A percentile compares a stretch with the other conserved stretches of the same genome.
These are phyloP conservation scores for Fremontodendron californicum DNA, from an alignment of 345 rosid species.

Conservation along the genomic window DNA sequence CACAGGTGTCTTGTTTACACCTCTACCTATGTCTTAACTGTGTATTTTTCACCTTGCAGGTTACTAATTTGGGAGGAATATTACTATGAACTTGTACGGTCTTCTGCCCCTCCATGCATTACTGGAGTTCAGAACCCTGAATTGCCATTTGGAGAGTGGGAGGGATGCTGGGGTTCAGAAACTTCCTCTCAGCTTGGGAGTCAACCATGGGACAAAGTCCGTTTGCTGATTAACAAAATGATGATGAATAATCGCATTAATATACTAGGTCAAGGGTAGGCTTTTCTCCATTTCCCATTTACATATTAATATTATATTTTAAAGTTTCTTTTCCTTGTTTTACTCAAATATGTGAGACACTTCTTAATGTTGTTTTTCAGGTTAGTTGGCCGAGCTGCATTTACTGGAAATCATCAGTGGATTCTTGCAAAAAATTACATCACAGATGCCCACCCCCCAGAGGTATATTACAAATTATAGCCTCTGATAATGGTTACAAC, in stretches of 20 bases:
- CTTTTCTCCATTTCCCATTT: background rate
- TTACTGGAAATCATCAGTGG: constrained; percentile 85
- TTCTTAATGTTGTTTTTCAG: constrained; percentile 38
- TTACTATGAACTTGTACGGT: constrained; percentile 36
- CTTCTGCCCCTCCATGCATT: constrained; percentile 25
- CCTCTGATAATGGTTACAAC: background rate
- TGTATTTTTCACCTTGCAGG: constrained; percentile 30
- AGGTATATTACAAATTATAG: constrained; percentile 35
- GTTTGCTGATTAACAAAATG: constrained; percentile 67
- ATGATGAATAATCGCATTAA: constrained; percentile 56
- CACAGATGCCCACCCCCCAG: constrained; percentile 60
- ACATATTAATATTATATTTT: background rate
- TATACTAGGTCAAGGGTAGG: constrained; percentile 87
- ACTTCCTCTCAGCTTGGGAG: constrained; percentile 26
- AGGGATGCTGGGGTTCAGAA: constrained; percentile 34
- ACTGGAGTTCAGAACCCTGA: constrained; percentile 30
- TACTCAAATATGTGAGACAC: constrained; percentile 1
- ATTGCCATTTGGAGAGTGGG: constrained; percentile 37
- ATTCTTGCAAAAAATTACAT: constrained; percentile 52
- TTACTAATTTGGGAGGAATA: constrained; percentile 93
- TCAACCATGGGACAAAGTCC: constrained; percentile 38
- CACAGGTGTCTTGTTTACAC: too few species aligned
- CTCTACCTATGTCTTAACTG: too few species aligned
- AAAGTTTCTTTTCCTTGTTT: background rate
- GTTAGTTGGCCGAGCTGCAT: constrained; percentile 84